A percentile compares a stretch with the other conserved stretches of the same genome.
Evolutionary conservation across 2,329 filamentous ascomycete species (phyloP).

Genomic region (Apiospora arundinis): DNA sequence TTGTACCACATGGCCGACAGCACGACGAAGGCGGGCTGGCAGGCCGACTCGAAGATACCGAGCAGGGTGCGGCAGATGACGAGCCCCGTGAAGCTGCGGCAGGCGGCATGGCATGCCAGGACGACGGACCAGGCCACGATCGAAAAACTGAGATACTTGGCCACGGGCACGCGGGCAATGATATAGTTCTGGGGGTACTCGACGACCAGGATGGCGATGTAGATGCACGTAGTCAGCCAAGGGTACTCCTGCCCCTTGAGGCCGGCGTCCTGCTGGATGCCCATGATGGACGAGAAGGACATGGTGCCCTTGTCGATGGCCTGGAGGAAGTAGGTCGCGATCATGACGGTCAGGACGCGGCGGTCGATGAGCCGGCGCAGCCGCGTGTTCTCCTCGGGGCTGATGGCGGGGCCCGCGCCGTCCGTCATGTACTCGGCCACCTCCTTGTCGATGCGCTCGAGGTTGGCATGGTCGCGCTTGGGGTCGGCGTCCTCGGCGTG

Average conservation of each 20-base stretch:
- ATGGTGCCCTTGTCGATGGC: slow-evolving; percentile 72
- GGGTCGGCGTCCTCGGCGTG: slow-evolving; percentile 39
- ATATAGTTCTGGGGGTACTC: slow-evolving; percentile 69
- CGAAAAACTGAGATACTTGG: slow-evolving; percentile 69
- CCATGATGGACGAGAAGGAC: slow-evolving; percentile 70
- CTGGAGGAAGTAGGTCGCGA: slow-evolving; percentile 76
- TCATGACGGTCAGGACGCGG: slow-evolving; percentile 73
- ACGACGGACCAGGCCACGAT: slow-evolving; percentile 69
- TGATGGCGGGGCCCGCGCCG: slow-evolving; percentile 57
- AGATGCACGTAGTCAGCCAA: slow-evolving; percentile 78
- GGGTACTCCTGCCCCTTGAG: slow-evolving; percentile 57
- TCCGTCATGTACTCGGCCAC: slow-evolving; percentile 71
- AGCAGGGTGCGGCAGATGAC: slow-evolving; percentile 68
- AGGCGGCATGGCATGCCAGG: slow-evolving; percentile 67
- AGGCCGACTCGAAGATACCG: slow-evolving; percentile 74
- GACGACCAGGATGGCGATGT: slow-evolving; percentile 72
- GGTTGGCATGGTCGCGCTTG: slow-evolving; percentile 56
- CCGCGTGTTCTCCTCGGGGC: slow-evolving; percentile 63
- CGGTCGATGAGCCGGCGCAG: slow-evolving; percentile 71
- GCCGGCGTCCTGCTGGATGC: slow-evolving; percentile 57
- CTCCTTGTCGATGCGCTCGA: slow-evolving; percentile 66
- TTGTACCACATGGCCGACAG: slow-evolving; percentile 75
- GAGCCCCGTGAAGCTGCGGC: slow-evolving; percentile 64
- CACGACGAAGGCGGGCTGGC: slow-evolving; percentile 72
- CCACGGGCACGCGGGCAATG: slow-evolving; percentile 69